Percentiles rank a stretch among this genome's conserved stretches.
phyloP scores from a whole-genome alignment of 495 filamentous ascomycete genomes.

The Penicillium turbatum region DNA sequence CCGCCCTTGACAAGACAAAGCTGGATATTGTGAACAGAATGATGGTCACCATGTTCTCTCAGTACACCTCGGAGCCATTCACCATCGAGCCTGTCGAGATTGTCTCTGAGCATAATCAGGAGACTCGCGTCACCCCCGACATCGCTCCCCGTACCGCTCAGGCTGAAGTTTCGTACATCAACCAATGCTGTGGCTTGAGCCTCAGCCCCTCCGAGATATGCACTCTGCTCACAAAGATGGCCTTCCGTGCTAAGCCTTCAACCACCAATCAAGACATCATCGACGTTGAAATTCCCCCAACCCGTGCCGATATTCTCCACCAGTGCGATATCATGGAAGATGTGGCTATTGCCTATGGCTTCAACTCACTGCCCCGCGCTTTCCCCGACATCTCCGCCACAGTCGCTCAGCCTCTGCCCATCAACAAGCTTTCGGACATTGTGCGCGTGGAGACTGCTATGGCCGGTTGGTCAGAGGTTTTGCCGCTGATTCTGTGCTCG shows the following conservation, averaged over 20 bases:
- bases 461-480: constrained; percentile 93
- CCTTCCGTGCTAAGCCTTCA: constrained; percentile 70
- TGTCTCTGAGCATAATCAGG: constrained; percentile 81
- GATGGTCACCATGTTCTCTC: constrained; percentile 94
- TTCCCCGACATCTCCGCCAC: constrained; percentile 81
- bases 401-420: constrained; percentile 76
- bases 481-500: constrained; percentile 95
- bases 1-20: constrained; percentile 95
- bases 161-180: constrained; percentile 87
- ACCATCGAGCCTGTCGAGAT: constrained; percentile 91
- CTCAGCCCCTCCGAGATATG: constrained; percentile 68
- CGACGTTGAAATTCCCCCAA: constrained; percentile 78
- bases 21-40: constrained; percentile 93
- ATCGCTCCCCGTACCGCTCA: constrained; percentile 68
- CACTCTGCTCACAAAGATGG: constrained; percentile 79
- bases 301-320: constrained; percentile 90
- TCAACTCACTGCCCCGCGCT: constrained; percentile 83
- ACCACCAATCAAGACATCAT: constrained; percentile 57
- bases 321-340: constrained; percentile 99
- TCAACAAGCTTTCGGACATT: constrained; percentile 95
- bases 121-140: constrained; percentile 75
- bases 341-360: constrained; percentile 90
- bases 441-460: constrained; percentile 85
- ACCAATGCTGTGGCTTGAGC: constrained; percentile 78
- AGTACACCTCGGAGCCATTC: constrained; percentile 83